Evolutionary conservation across 345 rosid species (phyloP).

Genomic region (Gynandropsis gynandra): DNA sequence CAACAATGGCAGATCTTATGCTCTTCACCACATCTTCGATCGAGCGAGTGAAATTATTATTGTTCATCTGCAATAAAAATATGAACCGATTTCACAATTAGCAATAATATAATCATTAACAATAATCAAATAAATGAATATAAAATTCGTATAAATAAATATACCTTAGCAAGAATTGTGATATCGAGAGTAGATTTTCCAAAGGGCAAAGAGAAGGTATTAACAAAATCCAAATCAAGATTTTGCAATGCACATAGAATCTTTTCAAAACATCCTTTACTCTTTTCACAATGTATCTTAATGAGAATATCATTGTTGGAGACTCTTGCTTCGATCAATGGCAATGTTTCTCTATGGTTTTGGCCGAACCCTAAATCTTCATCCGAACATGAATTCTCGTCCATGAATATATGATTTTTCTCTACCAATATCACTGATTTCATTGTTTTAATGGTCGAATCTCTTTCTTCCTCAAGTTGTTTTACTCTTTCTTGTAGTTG

Average conservation of each 20-base stretch:
- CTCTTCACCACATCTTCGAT: slow-evolving; percentile 27
- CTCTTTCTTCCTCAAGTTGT: slow-evolving; percentile 40
- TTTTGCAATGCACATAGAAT: slow-evolving; percentile 44
- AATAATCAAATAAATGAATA: background rate
- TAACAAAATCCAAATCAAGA: slow-evolving; percentile 42
- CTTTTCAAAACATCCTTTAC: slow-evolving; percentile 35
- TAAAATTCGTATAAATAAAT: background rate
- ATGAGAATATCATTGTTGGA: slow-evolving; percentile 51
- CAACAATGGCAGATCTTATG: slow-evolving; percentile 25
- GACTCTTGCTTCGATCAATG: slow-evolving; percentile 62
- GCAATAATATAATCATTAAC: too few species aligned
- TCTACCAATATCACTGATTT: slow-evolving; percentile 44
- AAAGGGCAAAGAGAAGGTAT: slow-evolving; percentile 48
- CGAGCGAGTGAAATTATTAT: slow-evolving; percentile 13
- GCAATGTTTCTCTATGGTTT: slow-evolving; percentile 33
- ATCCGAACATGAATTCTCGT: too few species aligned
- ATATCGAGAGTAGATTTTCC: slow-evolving; percentile 58
- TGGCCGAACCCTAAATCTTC: slow-evolving; percentile 34
- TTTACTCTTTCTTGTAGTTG: slow-evolving; percentile 56
- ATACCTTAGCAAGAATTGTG: slow-evolving; percentile 59
- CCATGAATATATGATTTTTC: slow-evolving; percentile 42
- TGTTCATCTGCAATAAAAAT: slow-evolving; percentile 24
- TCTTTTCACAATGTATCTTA: slow-evolving; percentile 54
- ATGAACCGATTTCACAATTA: too few species aligned
- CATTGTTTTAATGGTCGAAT: slow-evolving; percentile 32